Evolutionary conservation across 129 eudicot species (phyloP), one percentile per base, ranked within the genome.

Genomic region (Arctium minus): DNA sequence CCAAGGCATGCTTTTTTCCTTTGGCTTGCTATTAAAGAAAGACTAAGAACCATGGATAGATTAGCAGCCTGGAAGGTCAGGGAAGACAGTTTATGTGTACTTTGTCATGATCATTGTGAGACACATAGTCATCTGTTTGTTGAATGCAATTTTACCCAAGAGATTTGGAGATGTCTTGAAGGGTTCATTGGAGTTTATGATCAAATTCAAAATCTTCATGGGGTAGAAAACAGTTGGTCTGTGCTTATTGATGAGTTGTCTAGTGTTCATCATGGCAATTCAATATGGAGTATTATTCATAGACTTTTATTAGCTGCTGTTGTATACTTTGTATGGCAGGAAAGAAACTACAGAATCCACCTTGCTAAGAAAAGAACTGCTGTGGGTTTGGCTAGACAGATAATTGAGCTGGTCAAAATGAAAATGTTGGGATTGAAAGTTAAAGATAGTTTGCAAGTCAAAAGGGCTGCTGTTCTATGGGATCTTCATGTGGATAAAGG

Each of bases 191-290:
- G 60, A 1, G 15, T 48, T 0, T 48, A 10, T 48, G 15, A 48
- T 2, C 0, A 0, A 0, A 4, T 39, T 0, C 7, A 39, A 39
- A 5, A 6, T 39, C 0, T 0, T 39, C 0, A 5, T 0, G 5
- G 0, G 6, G 0, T 0, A 4, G 1, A 5, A 6, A 8, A 39
- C 0, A 4, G 0, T 1, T 39, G 7, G 44, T 4, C 0, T 39
- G 6, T 0, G 44, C 6, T 39, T 1, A 5, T 39, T 0, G 0
- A 0, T 0, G 5, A 4, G 6, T 5, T 39, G 0, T 3, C 7
- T 5, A 0, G 0, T 4, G 6, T 4, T 5, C 44, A 4, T 0
- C 4, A 0, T 4, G 5, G 5, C 1, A 39, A 39, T 0, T 39
- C 44, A 0, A 39, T 48, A 11, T 10, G 17, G 15, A 48, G 60